Percentiles rank a stretch among this genome's conserved stretches.
Evolutionary conservation across 495 filamentous ascomycete species (phyloP).

Genomic region (Annulohypoxylon bovei): DNA sequence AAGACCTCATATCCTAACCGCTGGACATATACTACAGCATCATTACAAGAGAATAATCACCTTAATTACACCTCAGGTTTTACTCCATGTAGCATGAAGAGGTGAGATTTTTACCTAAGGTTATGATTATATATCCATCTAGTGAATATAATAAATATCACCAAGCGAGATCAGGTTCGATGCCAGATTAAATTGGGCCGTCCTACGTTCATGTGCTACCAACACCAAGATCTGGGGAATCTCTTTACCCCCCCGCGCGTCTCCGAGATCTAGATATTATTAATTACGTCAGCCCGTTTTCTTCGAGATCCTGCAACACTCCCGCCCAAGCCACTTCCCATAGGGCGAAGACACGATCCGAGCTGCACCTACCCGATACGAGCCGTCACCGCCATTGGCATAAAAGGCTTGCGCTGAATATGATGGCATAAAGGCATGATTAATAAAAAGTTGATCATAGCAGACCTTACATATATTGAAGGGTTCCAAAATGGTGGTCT

Average conservation of each 20-base stretch:
- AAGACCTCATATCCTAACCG: neutral
- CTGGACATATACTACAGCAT: neutral
- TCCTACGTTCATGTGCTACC: slow-evolving; percentile 15
- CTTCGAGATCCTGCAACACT: slow-evolving; percentile 37
- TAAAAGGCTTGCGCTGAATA: neutral
- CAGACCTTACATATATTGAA: neutral
- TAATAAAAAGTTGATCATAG: neutral
- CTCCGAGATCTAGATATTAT: slow-evolving; percentile 23
- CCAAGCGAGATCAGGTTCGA: slow-evolving; percentile 36
- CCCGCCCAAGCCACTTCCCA: slow-evolving; percentile 16
- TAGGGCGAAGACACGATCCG: slow-evolving; percentile 39
- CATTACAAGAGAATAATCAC: neutral
- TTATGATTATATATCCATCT: neutral
- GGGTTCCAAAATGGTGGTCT: neutral
- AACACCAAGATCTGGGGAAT: slow-evolving; percentile 32
- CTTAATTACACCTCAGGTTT: neutral
- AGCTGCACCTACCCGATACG: slow-evolving; percentile 30
- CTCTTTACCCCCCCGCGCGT: neutral
- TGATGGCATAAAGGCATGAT: neutral
- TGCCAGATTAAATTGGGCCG: slow-evolving; percentile 28
- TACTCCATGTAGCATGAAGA: neutral
- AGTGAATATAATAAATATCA: slow-evolving; percentile 18
- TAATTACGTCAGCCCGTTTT: slow-evolving; percentile 17
- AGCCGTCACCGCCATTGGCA: neutral
- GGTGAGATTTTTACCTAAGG: neutral